Percentiles rank a stretch among this genome's conserved stretches.
Conservation (phyloP, 495 filamentous ascomycete genomes). For the Lophium mytilinum region DNA sequence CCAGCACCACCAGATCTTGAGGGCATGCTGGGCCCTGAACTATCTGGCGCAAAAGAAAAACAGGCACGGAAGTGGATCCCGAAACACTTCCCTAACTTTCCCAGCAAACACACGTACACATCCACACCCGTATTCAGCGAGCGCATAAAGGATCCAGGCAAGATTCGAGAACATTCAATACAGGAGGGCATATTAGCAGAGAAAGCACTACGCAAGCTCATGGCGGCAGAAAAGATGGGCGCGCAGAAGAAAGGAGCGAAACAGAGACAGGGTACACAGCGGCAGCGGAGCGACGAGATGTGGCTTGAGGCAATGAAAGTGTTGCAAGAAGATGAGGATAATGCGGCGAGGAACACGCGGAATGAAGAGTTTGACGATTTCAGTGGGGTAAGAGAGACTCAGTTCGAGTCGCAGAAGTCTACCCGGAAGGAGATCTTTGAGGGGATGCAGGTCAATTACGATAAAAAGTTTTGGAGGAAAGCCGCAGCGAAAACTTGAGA, state of each 20-base stretch:
- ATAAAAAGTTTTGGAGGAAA: slow-evolving; percentile 29
- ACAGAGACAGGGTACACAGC: slow-evolving; percentile 7
- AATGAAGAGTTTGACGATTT: not conserved
- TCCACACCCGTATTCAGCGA: slow-evolving; percentile 57
- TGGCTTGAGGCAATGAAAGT: slow-evolving; percentile 29
- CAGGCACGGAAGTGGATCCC: slow-evolving; percentile 50
- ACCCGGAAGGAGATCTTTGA: slow-evolving; percentile 1
- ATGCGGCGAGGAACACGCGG: slow-evolving; percentile 7
- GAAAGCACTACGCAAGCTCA: slow-evolving; percentile 61
- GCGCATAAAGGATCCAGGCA: slow-evolving; percentile 59
- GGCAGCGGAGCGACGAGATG: slow-evolving; percentile 17
- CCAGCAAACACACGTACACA: slow-evolving; percentile 66
- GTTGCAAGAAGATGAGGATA: slow-evolving; percentile 26
- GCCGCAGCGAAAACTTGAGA: slow-evolving; percentile 1
- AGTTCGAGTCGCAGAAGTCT: not conserved
- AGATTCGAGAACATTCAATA: slow-evolving; percentile 63
- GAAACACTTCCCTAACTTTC: slow-evolving; percentile 59
- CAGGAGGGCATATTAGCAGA: slow-evolving; percentile 67
- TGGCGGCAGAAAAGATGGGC: slow-evolving; percentile 37
- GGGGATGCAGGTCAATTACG: slow-evolving; percentile 32
- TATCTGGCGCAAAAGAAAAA: slow-evolving; percentile 47
- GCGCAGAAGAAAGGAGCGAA: slow-evolving; percentile 17
- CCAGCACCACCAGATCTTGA: slow-evolving; percentile 32
- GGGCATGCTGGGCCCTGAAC: slow-evolving; percentile 42
- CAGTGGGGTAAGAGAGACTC: not conserved